phyloP scores from a whole-genome alignment of 345 rosid species.

The Populus deltoides region DNA sequence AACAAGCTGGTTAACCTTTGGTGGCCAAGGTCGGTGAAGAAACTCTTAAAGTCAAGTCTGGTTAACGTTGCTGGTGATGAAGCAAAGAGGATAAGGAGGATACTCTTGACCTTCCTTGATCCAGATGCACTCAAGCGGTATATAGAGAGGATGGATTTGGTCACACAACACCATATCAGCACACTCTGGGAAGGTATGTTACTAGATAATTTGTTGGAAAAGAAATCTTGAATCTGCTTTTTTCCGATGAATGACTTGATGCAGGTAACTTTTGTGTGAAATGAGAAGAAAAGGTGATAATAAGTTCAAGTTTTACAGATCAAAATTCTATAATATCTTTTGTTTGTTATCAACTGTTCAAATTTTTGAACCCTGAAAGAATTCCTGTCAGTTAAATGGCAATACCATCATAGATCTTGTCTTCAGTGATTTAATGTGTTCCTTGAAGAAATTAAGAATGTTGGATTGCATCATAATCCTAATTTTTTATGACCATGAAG shows the following conservation, averaged over 20 bases:
- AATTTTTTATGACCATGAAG: conserved; percentile 1
- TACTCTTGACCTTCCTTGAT: conserved; percentile 19
- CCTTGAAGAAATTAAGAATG: neutral
- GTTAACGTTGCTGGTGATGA: conserved; percentile 23
- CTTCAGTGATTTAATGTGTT: neutral
- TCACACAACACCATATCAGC: conserved; percentile 19
- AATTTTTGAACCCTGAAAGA: no score
- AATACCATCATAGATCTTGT: neutral
- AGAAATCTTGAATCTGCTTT: neutral
- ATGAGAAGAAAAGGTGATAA: neutral
- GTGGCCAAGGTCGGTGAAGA: conserved; percentile 1
- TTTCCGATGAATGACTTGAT: neutral
- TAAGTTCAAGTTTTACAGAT: no score
- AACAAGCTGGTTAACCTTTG: conserved; percentile 11
- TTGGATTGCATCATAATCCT: neutral
- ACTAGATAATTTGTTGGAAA: neutral
- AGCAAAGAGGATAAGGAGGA: conserved; percentile 19
- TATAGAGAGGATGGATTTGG: conserved; percentile 23
- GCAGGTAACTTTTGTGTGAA: neutral
- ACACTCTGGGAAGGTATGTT: conserved; percentile 28
- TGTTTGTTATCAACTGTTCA: no score
- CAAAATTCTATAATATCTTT: no score
- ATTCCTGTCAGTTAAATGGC: neutral
- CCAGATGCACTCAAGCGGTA: conserved; percentile 18
- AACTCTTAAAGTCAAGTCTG: conserved; percentile 10